Conservation (phyloP, 495 filamentous ascomycete genomes). For the Podospora appendiculata region DNA sequence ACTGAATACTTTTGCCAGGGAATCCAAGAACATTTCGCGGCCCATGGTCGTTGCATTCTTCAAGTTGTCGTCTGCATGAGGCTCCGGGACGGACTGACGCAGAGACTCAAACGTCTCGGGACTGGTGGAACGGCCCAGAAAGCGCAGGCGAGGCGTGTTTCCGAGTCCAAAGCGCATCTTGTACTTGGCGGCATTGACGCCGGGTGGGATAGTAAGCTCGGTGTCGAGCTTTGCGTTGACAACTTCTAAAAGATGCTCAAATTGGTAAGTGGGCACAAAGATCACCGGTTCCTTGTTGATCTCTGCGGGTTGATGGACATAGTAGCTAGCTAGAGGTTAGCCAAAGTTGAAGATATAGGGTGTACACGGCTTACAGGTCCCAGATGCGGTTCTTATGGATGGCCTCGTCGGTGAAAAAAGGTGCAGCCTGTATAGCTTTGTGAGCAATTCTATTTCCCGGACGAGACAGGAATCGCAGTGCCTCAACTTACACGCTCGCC, state of each 20-base stretch:
- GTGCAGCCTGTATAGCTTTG: slow-evolving; percentile 34
- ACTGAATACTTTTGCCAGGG: slow-evolving; percentile 14
- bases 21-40: slow-evolving; percentile 5
- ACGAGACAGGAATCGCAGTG: neutral
- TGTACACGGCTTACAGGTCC: slow-evolving; percentile 59
- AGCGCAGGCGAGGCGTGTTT: slow-evolving; percentile 53
- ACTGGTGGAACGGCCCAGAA: slow-evolving; percentile 48
- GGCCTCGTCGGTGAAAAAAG: slow-evolving; percentile 52
- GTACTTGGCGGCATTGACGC: slow-evolving; percentile 40
- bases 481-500: slow-evolving; percentile 30
- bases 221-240: slow-evolving; percentile 48
- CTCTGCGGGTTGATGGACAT: slow-evolving; percentile 46
- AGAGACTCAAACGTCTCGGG: slow-evolving; percentile 24
- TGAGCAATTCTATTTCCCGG: neutral
- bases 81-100: slow-evolving; percentile 15
- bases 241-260: slow-evolving; percentile 47
- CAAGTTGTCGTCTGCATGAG: slow-evolving; percentile 12
- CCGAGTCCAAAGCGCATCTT: slow-evolving; percentile 47
- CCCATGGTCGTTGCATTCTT: slow-evolving; percentile 5
- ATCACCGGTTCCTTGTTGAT: slow-evolving; percentile 43
- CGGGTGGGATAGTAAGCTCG: slow-evolving; percentile 42
- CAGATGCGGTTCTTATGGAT: slow-evolving; percentile 46
- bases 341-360: neutral
- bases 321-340: slow-evolving; percentile 48
- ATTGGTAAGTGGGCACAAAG: slow-evolving; percentile 56